Conservation (phyloP, 2,329 filamentous ascomycete genomes). For the Aspergillus tubingensis region DNA sequence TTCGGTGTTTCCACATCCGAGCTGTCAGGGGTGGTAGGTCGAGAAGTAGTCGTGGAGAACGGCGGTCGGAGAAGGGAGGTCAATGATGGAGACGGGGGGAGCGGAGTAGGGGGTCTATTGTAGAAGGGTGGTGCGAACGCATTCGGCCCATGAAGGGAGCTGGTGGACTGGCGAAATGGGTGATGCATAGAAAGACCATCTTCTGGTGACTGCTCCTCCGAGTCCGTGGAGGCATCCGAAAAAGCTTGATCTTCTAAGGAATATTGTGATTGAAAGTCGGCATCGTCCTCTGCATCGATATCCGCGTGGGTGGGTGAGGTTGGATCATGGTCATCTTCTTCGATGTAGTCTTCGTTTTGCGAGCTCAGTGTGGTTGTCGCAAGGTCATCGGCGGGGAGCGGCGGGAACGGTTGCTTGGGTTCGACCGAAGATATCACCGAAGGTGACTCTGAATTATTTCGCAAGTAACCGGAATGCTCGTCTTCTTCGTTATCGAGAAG, state of each 20-base stretch:
- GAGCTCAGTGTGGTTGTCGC: constrained; percentile 16
- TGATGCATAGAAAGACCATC: constrained; percentile 37
- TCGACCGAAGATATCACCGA: constrained; percentile 23
- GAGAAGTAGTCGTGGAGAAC: constrained; percentile 68
- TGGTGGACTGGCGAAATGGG: constrained; percentile 43
- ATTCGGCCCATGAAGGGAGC: constrained; percentile 46
- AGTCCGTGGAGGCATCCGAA: constrained; percentile 38
- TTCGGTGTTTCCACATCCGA: constrained; percentile 77
- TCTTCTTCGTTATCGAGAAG: constrained; percentile 9
- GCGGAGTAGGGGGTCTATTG: constrained; percentile 89
- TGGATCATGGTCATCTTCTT: constrained; percentile 32
- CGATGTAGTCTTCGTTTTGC: constrained; percentile 19
- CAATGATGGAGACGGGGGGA: constrained; percentile 88
- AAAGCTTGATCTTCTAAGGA: constrained; percentile 42
- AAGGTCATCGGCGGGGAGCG: constrained; percentile 30
- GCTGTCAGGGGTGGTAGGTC: constrained; percentile 90
- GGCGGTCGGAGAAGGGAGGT: constrained; percentile 82
- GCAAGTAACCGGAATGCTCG: constrained; percentile 1
- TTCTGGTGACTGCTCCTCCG: constrained; percentile 32
- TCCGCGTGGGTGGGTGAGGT: constrained; percentile 33
- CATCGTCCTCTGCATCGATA: constrained; percentile 37
- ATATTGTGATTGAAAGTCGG: constrained; percentile 50
- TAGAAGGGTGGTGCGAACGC: constrained; percentile 85
- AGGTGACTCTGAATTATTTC: constrained; percentile 12
- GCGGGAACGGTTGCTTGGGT: constrained; percentile 38